Evolutionary conservation across 2,329 filamentous ascomycete species (phyloP).

Genomic region (Sphaerostilbella broomeana): DNA sequence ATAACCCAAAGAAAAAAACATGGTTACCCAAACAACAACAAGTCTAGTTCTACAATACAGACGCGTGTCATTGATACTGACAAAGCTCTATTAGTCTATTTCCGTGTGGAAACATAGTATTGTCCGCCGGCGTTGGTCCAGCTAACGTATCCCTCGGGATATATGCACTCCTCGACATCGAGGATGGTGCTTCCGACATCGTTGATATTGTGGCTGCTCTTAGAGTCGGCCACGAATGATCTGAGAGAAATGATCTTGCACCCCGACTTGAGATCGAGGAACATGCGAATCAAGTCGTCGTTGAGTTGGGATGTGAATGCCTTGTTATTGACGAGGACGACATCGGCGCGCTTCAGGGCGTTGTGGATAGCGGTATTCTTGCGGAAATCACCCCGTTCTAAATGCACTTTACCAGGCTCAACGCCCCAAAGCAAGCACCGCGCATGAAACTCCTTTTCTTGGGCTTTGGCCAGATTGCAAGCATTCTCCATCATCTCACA

Average conservation of each 20-base stretch:
- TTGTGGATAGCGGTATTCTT: constrained; percentile 62
- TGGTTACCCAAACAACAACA: neutral
- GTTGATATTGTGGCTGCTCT: constrained; percentile 67
- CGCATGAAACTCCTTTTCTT: constrained; percentile 76
- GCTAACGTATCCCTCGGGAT: constrained; percentile 71
- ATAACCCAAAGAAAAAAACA: constrained; percentile 1
- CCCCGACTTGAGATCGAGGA: constrained; percentile 86
- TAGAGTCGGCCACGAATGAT: constrained; percentile 77
- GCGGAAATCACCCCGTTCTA: constrained; percentile 80
- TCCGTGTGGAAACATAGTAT: constrained; percentile 84
- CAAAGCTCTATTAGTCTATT: constrained; percentile 34
- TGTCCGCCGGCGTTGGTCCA: constrained; percentile 81
- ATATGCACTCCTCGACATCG: constrained; percentile 59
- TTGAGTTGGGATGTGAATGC: constrained; percentile 88
- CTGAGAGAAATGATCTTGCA: constrained; percentile 88
- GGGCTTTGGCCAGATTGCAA: constrained; percentile 71
- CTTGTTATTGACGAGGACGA: constrained; percentile 97
- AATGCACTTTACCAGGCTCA: constrained; percentile 66
- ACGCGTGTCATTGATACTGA: constrained; percentile 23
- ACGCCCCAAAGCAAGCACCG: constrained; percentile 87
- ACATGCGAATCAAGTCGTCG: constrained; percentile 76
- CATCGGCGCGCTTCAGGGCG: constrained; percentile 76
- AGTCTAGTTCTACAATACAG: constrained; percentile 12
- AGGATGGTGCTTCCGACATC: constrained; percentile 79
- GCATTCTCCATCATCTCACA: constrained; percentile 95